Conservation (phyloP, 768 basidiomycete species). For the Mycena floridula region DNA sequence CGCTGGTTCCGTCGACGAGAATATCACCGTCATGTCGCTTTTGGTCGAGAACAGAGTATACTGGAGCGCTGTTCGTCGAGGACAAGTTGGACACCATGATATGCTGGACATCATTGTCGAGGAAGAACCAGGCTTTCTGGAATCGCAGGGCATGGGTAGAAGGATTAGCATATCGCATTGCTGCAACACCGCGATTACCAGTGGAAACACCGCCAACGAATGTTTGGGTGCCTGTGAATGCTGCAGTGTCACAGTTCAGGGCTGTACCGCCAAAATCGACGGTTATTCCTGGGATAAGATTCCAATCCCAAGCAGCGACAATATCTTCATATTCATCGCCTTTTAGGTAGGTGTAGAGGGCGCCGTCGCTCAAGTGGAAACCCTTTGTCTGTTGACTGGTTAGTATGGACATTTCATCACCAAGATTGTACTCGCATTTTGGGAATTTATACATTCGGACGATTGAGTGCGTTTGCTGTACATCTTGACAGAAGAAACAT, state of each 20-base stretch:
- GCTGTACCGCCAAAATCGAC: constrained; percentile 53
- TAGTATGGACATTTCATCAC: not conserved
- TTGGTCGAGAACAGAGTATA: constrained; percentile 67
- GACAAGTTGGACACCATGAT: constrained; percentile 52
- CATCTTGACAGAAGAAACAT: constrained; percentile 60
- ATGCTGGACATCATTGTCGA: constrained; percentile 54
- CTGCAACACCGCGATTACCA: constrained; percentile 47
- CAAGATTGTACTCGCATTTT: constrained; percentile 39
- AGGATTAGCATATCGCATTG: constrained; percentile 66
- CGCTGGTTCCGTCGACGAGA: constrained; percentile 29
- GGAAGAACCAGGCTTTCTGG: constrained; percentile 74
- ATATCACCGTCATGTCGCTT: constrained; percentile 39
- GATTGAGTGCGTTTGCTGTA: constrained; percentile 52
- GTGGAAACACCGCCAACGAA: constrained; percentile 67
- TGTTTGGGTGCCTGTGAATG: constrained; percentile 37
- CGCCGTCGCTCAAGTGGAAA: constrained; percentile 66
- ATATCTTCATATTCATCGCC: constrained; percentile 75
- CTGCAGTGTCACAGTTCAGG: constrained; percentile 39
- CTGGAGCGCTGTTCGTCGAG: constrained; percentile 36
- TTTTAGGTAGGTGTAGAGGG: constrained; percentile 52
- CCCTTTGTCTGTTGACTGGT: constrained; percentile 27
- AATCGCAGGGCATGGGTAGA: constrained; percentile 44
- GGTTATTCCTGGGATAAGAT: constrained; percentile 68
- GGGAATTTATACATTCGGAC: constrained; percentile 59
- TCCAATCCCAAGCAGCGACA: constrained; percentile 71